Percentiles rank a stretch among this genome's conserved stretches.
Conservation (phyloP, 2,329 filamentous ascomycete genomes). For the Ciborinia camelliae region DNA sequence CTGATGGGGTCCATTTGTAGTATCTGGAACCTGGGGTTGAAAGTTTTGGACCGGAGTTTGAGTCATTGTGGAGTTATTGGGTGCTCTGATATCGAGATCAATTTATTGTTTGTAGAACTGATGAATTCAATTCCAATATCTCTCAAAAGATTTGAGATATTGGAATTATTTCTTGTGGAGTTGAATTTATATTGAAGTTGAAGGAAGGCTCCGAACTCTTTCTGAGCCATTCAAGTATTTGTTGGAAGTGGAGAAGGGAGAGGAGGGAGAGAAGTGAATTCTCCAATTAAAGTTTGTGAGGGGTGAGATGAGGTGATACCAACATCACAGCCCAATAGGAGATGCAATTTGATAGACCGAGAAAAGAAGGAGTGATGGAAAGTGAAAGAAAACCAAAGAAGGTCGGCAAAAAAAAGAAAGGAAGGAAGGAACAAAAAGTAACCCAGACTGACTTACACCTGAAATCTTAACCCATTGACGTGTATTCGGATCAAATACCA, state of each 20-base stretch:
- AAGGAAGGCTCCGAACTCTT: too few relatives aligned
- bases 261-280: background rate
- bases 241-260: background rate
- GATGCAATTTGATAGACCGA: background rate
- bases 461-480: slow-evolving; percentile 24
- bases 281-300: background rate
- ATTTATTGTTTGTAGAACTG: background rate
- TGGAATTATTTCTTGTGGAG: background rate
- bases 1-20: slow-evolving; percentile 52
- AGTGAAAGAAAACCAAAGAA: background rate
- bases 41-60: slow-evolving; percentile 48
- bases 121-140: background rate
- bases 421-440: background rate
- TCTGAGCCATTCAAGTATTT: background rate
- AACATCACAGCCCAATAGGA: background rate
- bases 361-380: background rate
- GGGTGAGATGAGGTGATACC: background rate
- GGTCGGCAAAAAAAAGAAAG: background rate
- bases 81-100: background rate
- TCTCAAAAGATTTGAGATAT: background rate
- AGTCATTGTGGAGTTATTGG: slow-evolving; percentile 39
- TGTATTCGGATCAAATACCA: slow-evolving; percentile 26
- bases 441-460: slow-evolving; percentile 20
- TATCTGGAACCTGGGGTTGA: slow-evolving; percentile 57
- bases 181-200: background rate